phyloP scores from a whole-genome alignment of 495 filamentous ascomycete genomes.

The Lophiotrema nucula region DNA sequence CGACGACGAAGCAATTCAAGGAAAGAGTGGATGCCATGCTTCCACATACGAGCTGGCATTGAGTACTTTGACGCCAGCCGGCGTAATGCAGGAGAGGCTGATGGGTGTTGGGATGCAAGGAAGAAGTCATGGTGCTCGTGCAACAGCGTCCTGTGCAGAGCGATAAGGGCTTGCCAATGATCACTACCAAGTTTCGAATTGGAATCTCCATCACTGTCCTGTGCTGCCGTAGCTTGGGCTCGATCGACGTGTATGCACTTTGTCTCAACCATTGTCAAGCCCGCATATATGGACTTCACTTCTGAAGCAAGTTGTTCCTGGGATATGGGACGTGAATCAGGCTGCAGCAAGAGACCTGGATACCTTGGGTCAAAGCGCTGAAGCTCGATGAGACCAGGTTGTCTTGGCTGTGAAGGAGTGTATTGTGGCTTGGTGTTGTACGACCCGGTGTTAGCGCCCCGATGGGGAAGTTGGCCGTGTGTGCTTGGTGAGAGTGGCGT shows the following conservation, averaged over 20 bases:
- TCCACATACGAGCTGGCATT: slow-evolving; percentile 85
- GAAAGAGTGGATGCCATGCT: slow-evolving; percentile 76
- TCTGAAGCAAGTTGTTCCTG: slow-evolving; percentile 36
- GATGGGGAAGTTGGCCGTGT: too few species aligned
- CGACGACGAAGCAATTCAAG: slow-evolving; percentile 69
- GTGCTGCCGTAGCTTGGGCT: slow-evolving; percentile 37
- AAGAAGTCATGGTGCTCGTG: slow-evolving; percentile 53
- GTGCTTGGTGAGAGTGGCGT: too few species aligned
- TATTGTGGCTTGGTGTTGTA: slow-evolving; percentile 7
- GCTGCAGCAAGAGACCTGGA: slow-evolving; percentile 31
- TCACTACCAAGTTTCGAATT: slow-evolving; percentile 53
- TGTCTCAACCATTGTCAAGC: slow-evolving; percentile 73
- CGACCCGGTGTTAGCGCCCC: slow-evolving; percentile 6
- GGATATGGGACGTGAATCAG: slow-evolving; percentile 31
- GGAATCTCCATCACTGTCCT: slow-evolving; percentile 16
- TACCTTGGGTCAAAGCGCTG: slow-evolving; percentile 26
- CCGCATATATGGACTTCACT: slow-evolving; percentile 70
- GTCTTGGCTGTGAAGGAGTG: slow-evolving; percentile 5
- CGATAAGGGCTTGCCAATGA: slow-evolving; percentile 73
- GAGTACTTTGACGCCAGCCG: slow-evolving; percentile 65
- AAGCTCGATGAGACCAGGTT: slow-evolving; percentile 25
- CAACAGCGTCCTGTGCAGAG: slow-evolving; percentile 60
- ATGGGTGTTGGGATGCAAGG: slow-evolving; percentile 72
- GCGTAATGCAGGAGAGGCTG: slow-evolving; percentile 57
- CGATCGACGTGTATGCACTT: slow-evolving; percentile 74